Conservation (phyloP, 2,329 filamentous ascomycete genomes). For the Nemania abortiva region DNA sequence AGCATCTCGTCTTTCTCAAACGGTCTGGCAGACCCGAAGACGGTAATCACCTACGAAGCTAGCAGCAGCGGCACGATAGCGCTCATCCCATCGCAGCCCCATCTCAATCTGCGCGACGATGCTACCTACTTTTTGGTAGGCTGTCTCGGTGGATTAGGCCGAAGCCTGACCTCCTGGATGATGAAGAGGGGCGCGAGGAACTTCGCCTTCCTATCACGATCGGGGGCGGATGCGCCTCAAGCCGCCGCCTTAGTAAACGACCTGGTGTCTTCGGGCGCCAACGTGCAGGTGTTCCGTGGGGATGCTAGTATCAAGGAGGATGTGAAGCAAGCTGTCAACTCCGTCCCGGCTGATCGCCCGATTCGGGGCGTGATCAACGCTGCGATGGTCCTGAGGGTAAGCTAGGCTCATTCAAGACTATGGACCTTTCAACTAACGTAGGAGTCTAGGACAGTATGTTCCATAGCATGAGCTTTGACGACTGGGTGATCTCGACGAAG, state of each 20-base stretch:
- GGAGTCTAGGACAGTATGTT: no score
- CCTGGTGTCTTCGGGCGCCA: conserved; percentile 1
- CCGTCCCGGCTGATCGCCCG: conserved; percentile 9
- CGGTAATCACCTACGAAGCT: background rate
- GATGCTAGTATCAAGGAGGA: background rate
- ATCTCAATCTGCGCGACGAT: background rate
- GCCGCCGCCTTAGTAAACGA: conserved; percentile 37
- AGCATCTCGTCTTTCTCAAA: no score
- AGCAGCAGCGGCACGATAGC: background rate
- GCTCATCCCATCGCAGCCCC: background rate
- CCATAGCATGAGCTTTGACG: background rate
- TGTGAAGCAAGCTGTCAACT: background rate
- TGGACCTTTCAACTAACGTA: no score
- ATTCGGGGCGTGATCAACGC: conserved; percentile 42
- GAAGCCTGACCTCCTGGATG: conserved; percentile 52
- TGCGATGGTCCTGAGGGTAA: conserved; percentile 8
- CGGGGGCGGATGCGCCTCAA: conserved; percentile 40
- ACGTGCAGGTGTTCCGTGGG: conserved; percentile 3
- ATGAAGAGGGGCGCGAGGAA: conserved; percentile 47
- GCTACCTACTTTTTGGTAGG: conserved; percentile 51
- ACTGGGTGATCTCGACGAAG: background rate
- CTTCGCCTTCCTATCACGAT: conserved; percentile 51
- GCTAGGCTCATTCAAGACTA: no score
- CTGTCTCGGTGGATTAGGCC: conserved; percentile 53
- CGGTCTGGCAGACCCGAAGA: no score